Percentiles rank a stretch among this genome's conserved stretches.
Conservation (phyloP, 805 yeast genomes). For the Metschnikowia chrysomelidarum region DNA sequence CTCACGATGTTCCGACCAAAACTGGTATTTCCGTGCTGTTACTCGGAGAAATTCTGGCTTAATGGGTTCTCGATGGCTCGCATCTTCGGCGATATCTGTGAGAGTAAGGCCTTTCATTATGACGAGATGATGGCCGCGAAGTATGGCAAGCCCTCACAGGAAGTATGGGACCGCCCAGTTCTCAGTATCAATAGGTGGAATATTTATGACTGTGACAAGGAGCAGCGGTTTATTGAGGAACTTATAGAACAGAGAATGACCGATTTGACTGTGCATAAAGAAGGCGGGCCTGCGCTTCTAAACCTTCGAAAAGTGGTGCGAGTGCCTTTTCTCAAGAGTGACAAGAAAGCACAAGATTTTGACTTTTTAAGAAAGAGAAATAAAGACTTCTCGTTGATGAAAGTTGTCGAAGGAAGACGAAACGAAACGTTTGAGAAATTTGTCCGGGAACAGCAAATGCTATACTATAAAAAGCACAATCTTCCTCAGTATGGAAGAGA, state of each 20-base stretch:
- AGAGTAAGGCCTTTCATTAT: slow-evolving; percentile 6
- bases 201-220: slow-evolving; percentile 28
- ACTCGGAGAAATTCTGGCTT: slow-evolving; percentile 31
- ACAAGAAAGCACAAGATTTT: slow-evolving; percentile 12
- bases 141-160: slow-evolving; percentile 6
- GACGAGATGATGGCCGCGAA: slow-evolving; percentile 10
- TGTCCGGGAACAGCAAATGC: slow-evolving; percentile 25
- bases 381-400: slow-evolving; percentile 25
- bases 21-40: slow-evolving; percentile 46
- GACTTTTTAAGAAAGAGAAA: slow-evolving; percentile 13
- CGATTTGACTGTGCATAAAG: no score
- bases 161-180: slow-evolving; percentile 19
- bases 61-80: slow-evolving; percentile 39
- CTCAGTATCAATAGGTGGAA: slow-evolving; percentile 34
- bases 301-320: slow-evolving; percentile 16
- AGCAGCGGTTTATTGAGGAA: slow-evolving; percentile 22
- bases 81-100: slow-evolving; percentile 36
- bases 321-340: slow-evolving; percentile 14
- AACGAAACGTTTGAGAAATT: slow-evolving; percentile 22
- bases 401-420: slow-evolving; percentile 27
- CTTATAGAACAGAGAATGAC: slow-evolving; percentile 1
- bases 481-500: slow-evolving; percentile 11
- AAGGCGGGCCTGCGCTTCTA: slow-evolving; percentile 10
- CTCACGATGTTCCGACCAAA: slow-evolving; percentile 34
- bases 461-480: slow-evolving; percentile 20